Evolutionary conservation across 805 yeast species (phyloP), one percentile per base, ranked within the genome.

Genomic region (Kazachstania psychrophila): DNA sequence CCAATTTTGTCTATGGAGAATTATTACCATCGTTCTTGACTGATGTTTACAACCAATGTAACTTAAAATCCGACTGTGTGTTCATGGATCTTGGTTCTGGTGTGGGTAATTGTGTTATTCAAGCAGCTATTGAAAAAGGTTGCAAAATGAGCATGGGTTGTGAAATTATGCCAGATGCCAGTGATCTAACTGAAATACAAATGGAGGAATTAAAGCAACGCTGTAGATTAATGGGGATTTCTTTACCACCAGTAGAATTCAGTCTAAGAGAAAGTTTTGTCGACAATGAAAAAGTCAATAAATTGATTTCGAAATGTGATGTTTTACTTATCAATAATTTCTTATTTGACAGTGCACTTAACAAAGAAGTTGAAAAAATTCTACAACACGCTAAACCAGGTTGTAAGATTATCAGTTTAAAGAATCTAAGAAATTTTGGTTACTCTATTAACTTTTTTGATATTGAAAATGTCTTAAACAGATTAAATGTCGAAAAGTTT

Each of bases 41-140:
- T 28, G 74, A 69, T 46, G 79, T 83, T 3, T 81, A 79, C 50
- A 54, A 63, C 5, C 66, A 75, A 47, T 79, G 86, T 34, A 69
- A 68, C 1, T 60, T 87, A 34, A 57, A 63, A 25, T 66, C 73
- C 1, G 60, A 58, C 1, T 70, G 73, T 30, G 71, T 66, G n/a
- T 87, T 86, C 50, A 75, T 88, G 43, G 96, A 88, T 59, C 65
- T 88, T 17, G 96, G 96, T 0, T 85, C 95, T 0, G 96, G 96
- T 12, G 96, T 88, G 12, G 96, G 96, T 0, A 88, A 88, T 53
- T 85, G 95, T 40, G 79, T 82, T 0, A 69, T 87, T 28, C 96
- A 87, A 56, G 94, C 95, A 0, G 86, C 95, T 0, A 58, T 88
- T 24, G 95, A 87, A 49, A 76, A 73, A 54, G 95, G 95, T 2